Conservation (phyloP, 2,329 filamentous ascomycete genomes). For the Lasiodiplodia citricola region DNA sequence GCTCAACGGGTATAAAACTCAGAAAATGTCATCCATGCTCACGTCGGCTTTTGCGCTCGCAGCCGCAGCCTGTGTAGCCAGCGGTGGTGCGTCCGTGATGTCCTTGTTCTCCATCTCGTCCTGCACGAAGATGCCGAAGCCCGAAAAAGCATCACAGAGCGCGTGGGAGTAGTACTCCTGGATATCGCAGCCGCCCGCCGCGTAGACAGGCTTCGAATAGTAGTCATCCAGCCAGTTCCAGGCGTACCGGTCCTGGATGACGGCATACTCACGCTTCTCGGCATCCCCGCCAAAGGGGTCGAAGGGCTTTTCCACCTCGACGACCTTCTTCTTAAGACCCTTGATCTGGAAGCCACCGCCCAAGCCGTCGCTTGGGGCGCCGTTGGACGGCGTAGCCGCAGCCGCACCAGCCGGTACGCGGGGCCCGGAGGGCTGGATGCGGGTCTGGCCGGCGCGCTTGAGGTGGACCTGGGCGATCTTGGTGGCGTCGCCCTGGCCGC, state of each 20-base stretch:
- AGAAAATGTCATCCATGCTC: slow-evolving; percentile 52
- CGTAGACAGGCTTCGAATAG: slow-evolving; percentile 67
- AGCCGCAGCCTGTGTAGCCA: slow-evolving; percentile 47
- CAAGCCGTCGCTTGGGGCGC: slow-evolving; percentile 23
- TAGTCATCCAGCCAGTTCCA: slow-evolving; percentile 74
- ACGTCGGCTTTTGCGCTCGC: slow-evolving; percentile 61
- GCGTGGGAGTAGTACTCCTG: slow-evolving; percentile 81
- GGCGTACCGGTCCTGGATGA: slow-evolving; percentile 71
- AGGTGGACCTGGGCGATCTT: slow-evolving; percentile 64
- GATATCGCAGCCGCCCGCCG: slow-evolving; percentile 82
- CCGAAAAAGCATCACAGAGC: slow-evolving; percentile 87
- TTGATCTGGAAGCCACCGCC: slow-evolving; percentile 68
- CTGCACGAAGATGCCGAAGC: slow-evolving; percentile 83
- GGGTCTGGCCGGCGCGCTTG: slow-evolving; percentile 67
- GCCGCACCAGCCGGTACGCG: slow-evolving; percentile 5
- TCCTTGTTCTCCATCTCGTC: slow-evolving; percentile 65
- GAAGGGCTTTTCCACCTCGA: slow-evolving; percentile 74
- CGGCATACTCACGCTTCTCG: slow-evolving; percentile 70
- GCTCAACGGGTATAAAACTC: slow-evolving; percentile 25
- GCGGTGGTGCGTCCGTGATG: slow-evolving; percentile 40
- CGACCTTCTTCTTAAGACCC: slow-evolving; percentile 72
- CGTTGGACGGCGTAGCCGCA: slow-evolving; percentile 33
- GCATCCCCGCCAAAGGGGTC: slow-evolving; percentile 84
- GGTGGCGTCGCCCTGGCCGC: slow-evolving; percentile 66
- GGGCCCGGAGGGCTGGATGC: slow-evolving; percentile 47